These are phyloP conservation scores for Xylaria sp. DNA, from an alignment of 2,329 filamentous ascomycete species.

Conservation along the genomic window DNA sequence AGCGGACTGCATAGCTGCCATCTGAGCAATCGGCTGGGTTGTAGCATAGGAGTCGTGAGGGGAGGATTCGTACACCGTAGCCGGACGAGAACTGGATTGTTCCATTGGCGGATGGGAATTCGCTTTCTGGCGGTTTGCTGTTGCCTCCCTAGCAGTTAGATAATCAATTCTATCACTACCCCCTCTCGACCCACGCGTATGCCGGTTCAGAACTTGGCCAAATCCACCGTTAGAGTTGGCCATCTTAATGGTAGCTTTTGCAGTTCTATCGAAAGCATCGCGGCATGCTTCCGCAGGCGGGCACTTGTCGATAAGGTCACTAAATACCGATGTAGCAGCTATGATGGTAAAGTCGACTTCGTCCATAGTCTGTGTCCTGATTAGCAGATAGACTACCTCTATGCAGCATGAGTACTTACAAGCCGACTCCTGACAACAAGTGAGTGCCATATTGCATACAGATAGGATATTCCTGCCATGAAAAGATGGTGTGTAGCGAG, in stretches of 20 bases:
- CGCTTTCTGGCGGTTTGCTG: conserved; percentile 46
- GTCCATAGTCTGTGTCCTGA: conserved; percentile 75
- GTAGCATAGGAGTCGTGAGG: conserved; percentile 44
- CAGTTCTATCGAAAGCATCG: conserved; percentile 94
- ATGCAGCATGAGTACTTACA: conserved; percentile 64
- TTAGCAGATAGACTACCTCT: conserved; percentile 45
- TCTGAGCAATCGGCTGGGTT: conserved; percentile 40
- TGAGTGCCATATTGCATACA: conserved; percentile 98
- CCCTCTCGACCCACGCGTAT: conserved; percentile 45
- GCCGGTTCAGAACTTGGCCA: conserved; percentile 58
- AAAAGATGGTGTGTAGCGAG: conserved; percentile 95
- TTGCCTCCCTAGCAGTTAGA: conserved; percentile 48
- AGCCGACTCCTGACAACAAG: conserved; percentile 85
- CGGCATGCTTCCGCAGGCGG: conserved; percentile 94
- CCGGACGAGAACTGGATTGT: conserved; percentile 40
- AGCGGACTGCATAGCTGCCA: conserved; percentile 42
- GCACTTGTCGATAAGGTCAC: conserved; percentile 92
- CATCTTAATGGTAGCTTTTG: conserved; percentile 96
- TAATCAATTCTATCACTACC: conserved; percentile 47
- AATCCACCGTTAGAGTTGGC: conserved; percentile 88
- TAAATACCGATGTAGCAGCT: conserved; percentile 90
- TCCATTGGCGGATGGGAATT: conserved; percentile 41
- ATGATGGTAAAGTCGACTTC: conserved; percentile 98
- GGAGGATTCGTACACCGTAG: conserved; percentile 40
- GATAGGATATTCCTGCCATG: conserved; percentile 95